Conservation (phyloP, 768 basidiomycete species). For the Hygrocybe coccinea region DNA sequence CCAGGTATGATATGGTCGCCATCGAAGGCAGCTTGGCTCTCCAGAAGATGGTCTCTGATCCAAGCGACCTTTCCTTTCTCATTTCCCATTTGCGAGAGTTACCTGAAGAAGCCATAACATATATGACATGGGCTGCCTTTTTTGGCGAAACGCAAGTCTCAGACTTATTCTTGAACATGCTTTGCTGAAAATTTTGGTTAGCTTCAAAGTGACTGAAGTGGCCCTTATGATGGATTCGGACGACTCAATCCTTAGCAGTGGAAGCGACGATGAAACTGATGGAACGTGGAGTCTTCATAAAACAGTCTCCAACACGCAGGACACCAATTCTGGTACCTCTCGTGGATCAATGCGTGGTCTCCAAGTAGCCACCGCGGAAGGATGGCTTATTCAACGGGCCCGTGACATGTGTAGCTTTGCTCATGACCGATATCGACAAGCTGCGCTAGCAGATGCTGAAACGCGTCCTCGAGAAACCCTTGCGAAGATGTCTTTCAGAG, state of each 20-base stretch:
- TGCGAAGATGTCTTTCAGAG: slow-evolving; percentile 68
- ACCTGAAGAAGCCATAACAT: slow-evolving; percentile 60
- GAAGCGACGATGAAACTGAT: slow-evolving; percentile 48
- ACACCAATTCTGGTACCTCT: slow-evolving; percentile 38
- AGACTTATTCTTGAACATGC: background rate
- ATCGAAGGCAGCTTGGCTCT: slow-evolving; percentile 53
- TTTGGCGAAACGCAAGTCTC: slow-evolving; percentile 62
- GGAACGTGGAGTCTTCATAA: slow-evolving; percentile 52
- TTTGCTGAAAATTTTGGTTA: slow-evolving; percentile 20
- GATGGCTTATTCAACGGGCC: slow-evolving; percentile 68
- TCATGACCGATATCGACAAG: slow-evolving; percentile 72
- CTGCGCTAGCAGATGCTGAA: slow-evolving; percentile 57
- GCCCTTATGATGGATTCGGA: slow-evolving; percentile 72
- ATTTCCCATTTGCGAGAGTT: slow-evolving; percentile 55
- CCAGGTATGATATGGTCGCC: slow-evolving; percentile 50
- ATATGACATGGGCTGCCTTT: slow-evolving; percentile 66
- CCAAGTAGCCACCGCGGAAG: slow-evolving; percentile 62
- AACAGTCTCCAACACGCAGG: slow-evolving; percentile 44
- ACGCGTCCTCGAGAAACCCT: slow-evolving; percentile 44
- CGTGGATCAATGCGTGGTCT: slow-evolving; percentile 63
- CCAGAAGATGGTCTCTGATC: slow-evolving; percentile 48
- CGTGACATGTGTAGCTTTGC: slow-evolving; percentile 74
- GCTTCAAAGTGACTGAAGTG: slow-evolving; percentile 71
- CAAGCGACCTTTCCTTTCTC: slow-evolving; percentile 59
- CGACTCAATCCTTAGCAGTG: slow-evolving; percentile 49